Conservation (phyloP, 2,329 filamentous ascomycete species). For the Sporothrix inflata region DNA sequence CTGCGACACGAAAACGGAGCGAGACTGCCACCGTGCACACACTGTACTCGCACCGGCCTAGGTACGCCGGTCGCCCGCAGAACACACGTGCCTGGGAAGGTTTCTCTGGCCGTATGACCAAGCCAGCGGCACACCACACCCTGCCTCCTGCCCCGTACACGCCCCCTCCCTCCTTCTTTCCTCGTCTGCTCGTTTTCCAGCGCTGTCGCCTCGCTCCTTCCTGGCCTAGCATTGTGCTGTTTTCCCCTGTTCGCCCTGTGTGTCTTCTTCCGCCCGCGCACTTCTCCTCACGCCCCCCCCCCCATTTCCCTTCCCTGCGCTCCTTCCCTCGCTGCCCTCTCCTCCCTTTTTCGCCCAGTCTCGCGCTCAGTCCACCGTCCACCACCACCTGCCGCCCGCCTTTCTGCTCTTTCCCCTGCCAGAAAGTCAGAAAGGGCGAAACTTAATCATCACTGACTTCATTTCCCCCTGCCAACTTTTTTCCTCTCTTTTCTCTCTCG, state of each 20-base stretch:
- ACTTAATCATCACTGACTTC: constrained; percentile 33
- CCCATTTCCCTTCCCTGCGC: constrained; percentile 6
- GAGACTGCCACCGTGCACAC: background rate
- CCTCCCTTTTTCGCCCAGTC: background rate
- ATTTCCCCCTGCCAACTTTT: constrained; percentile 28
- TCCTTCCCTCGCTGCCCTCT: constrained; percentile 4
- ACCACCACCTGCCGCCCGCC: constrained; percentile 17
- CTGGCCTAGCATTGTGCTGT: background rate
- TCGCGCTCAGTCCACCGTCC: constrained; percentile 24
- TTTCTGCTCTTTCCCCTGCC: constrained; percentile 1
- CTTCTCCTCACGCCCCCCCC: constrained; percentile 7
- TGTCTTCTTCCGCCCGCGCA: constrained; percentile 1
- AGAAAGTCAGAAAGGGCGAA: constrained; percentile 21
- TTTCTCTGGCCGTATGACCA: constrained; percentile 24
- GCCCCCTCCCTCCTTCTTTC: background rate
- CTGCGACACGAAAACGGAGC: constrained; percentile 23
- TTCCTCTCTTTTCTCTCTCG: constrained; percentile 14
- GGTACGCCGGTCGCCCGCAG: constrained; percentile 13
- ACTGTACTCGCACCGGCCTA: background rate
- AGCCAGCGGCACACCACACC: constrained; percentile 17
- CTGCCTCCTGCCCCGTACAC: constrained; percentile 7
- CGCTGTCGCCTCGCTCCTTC: constrained; percentile 16
- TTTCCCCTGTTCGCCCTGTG: background rate
- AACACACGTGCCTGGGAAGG: constrained; percentile 17
- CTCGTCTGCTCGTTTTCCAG: background rate